Conservation (phyloP, 768 basidiomycete genomes). For the Tulasnella sp. region DNA sequence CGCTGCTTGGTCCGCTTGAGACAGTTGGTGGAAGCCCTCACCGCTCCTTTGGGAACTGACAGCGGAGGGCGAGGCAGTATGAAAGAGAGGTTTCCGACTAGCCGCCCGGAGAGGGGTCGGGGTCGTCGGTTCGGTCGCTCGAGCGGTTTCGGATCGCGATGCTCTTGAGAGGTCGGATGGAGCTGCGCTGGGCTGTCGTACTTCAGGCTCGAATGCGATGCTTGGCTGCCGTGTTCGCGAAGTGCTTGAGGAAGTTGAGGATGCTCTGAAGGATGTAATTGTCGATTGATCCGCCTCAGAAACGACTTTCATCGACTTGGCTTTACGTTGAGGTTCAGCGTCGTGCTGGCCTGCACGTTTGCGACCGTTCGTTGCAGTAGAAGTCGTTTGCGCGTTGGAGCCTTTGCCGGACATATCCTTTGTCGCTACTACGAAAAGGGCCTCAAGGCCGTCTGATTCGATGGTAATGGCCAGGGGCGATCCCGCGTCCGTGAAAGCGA, state of each 20-base stretch:
- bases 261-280: not conserved
- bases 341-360: constrained; percentile 1
- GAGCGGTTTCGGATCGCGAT: not conserved
- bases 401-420: constrained; percentile 30
- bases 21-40: constrained; percentile 33
- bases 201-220: not conserved
- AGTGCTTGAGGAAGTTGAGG: not conserved
- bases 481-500: constrained; percentile 65
- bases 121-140: not conserved
- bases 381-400: constrained; percentile 12
- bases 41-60: not conserved
- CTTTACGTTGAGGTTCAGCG: not conserved
- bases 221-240: not conserved
- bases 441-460: constrained; percentile 52
- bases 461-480: constrained; percentile 68
- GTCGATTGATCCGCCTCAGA: not conserved
- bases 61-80: constrained; percentile 28
- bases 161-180: constrained; percentile 15
- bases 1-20: constrained; percentile 40
- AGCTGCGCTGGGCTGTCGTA: constrained; percentile 6
- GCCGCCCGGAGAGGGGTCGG: not conserved
- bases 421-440: constrained; percentile 70
- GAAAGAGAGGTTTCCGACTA: constrained; percentile 29
- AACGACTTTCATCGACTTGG: constrained; percentile 9
- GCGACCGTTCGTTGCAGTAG: constrained; percentile 11